A percentile compares a stretch with the other conserved stretches of the same genome.
Evolutionary conservation across 371 early-diverging fungal species (phyloP).

Genomic region (Mucor racemosus): DNA sequence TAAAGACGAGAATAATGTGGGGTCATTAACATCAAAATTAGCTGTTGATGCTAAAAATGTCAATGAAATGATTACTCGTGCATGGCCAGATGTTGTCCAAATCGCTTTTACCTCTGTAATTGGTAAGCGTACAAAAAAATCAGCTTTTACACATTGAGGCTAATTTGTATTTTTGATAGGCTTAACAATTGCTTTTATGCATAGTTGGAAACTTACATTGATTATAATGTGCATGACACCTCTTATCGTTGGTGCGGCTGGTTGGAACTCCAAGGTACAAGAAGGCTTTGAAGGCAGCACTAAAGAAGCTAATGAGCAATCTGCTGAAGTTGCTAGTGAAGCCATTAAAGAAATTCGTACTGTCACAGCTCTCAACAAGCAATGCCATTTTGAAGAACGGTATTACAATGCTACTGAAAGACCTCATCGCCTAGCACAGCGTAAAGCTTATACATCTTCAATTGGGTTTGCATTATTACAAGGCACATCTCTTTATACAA

Average conservation of each 20-base stretch:
- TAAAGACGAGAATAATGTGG: conserved; percentile 78
- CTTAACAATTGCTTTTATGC: conserved; percentile 51
- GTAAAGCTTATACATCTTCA: conserved; percentile 58
- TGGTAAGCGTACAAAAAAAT: conserved; percentile 25
- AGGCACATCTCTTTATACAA: conserved; percentile 65
- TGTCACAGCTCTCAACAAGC: conserved; percentile 81
- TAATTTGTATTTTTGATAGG: conserved; percentile 20
- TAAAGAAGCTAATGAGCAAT: conserved; percentile 68
- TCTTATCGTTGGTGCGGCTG: conserved; percentile 47
- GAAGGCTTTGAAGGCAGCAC: conserved; percentile 63
- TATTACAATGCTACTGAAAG: conserved; percentile 61
- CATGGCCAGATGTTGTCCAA: conserved; percentile 64
- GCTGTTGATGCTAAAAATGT: conserved; percentile 79
- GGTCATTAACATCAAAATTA: conserved; percentile 81
- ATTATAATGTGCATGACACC: conserved; percentile 61
- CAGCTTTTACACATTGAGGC: neutral
- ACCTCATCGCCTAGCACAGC: conserved; percentile 67
- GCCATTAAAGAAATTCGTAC: conserved; percentile 89
- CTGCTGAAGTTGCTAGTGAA: conserved; percentile 81
- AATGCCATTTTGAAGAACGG: conserved; percentile 63
- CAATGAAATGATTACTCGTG: conserved; percentile 68
- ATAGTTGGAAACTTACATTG: conserved; percentile 63
- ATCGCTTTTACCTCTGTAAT: conserved; percentile 49
- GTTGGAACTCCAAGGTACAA: conserved; percentile 42
- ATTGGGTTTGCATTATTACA: conserved; percentile 73